Conservation (phyloP, 73 alveolate genomes). For the Uronychia binucleata region DNA sequence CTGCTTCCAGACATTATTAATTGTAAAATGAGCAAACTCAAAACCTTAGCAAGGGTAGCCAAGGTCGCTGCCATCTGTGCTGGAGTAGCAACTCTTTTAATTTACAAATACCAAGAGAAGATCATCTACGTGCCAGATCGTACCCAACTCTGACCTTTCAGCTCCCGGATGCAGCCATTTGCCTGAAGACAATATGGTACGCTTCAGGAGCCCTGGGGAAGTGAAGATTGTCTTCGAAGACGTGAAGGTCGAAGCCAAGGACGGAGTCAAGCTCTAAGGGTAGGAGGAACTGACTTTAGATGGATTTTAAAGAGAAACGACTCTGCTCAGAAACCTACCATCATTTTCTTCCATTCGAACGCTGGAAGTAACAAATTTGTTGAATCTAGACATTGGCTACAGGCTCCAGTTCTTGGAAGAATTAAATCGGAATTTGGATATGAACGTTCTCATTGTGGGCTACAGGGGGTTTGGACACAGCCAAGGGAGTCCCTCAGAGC, state of each 20-base stretch:
- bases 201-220: conserved; percentile 73
- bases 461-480: conserved; percentile 97
- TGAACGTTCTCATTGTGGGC: conserved; percentile 89
- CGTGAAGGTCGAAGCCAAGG: conserved; percentile 49
- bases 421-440: conserved; percentile 59
- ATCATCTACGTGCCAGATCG: conserved; percentile 65
- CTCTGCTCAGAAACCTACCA: conserved; percentile 24
- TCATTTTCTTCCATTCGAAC: conserved; percentile 95
- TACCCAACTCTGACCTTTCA: not conserved
- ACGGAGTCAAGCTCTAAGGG: conserved; percentile 45
- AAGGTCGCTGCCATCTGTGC: not conserved
- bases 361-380: conserved; percentile 86
- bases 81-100: not conserved
- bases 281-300: not conserved
- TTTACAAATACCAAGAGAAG: conserved; percentile 30
- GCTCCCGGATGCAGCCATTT: conserved; percentile 35
- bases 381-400: conserved; percentile 72
- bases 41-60: not conserved
- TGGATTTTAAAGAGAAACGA: conserved; percentile 71
- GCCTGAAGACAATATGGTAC: conserved; percentile 72
- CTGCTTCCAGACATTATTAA: not conserved
- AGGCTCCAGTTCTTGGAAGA: conserved; percentile 79
- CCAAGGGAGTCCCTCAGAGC: conserved; percentile 95
- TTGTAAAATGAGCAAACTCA: not conserved
- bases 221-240: conserved; percentile 69